A percentile compares a stretch with the other conserved stretches of the same genome.
These are phyloP conservation scores for Basidiobolus heterosporus DNA, from an alignment of 371 early-diverging fungal genomes.

Conservation along the genomic window DNA sequence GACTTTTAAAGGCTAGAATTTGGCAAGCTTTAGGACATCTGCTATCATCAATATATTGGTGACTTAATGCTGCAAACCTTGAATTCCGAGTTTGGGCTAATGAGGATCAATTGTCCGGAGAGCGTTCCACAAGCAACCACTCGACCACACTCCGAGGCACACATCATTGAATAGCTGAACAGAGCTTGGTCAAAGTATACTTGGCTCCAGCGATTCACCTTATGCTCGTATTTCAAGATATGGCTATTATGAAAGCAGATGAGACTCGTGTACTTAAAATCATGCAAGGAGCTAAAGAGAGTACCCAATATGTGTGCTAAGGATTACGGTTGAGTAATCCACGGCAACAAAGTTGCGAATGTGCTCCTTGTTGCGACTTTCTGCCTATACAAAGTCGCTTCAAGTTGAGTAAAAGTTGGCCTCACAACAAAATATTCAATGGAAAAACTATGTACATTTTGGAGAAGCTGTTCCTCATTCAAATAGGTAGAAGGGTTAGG, in stretches of 20 bases:
- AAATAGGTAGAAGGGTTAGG: neutral
- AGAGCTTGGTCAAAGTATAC: slow-evolving; percentile 18
- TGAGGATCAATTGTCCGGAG: slow-evolving; percentile 29
- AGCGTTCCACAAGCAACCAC: slow-evolving; percentile 37
- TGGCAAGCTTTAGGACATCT: no score
- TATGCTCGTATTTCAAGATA: slow-evolving; percentile 20
- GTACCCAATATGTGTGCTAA: slow-evolving; percentile 21
- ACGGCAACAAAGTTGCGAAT: slow-evolving; percentile 33
- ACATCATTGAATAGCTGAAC: slow-evolving; percentile 35
- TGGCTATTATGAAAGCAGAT: slow-evolving; percentile 11
- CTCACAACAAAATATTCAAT: no score
- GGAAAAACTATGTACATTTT: no score
- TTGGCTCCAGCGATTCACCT: slow-evolving; percentile 15
- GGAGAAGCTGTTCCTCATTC: neutral
- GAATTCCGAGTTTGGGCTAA: no score
- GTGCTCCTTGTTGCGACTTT: slow-evolving; percentile 13
- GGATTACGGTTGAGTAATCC: slow-evolving; percentile 13
- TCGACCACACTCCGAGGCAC: slow-evolving; percentile 31
- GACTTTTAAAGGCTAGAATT: no score
- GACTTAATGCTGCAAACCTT: no score
- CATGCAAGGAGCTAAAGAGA: neutral
- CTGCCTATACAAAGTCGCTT: neutral
- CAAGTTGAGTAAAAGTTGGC: neutral
- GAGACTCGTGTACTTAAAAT: neutral
- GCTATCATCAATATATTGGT: no score